phyloP scores from a whole-genome alignment of 495 filamentous ascomycete genomes.

The Glonium stellatum region DNA sequence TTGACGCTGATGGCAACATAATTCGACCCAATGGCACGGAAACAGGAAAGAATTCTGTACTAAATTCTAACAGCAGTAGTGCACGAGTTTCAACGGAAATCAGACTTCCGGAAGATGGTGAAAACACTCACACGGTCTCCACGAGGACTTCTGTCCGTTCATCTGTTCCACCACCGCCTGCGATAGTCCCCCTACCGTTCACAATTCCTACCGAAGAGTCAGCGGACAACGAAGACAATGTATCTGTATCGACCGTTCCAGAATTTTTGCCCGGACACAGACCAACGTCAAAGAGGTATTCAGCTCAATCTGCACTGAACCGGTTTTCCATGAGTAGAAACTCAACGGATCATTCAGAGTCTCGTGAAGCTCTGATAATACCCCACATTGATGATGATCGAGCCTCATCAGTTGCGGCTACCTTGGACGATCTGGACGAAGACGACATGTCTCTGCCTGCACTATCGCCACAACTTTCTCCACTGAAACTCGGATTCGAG shows the following conservation, averaged over 20 bases:
- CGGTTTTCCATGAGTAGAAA: conserved; percentile 42
- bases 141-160: conserved; percentile 11
- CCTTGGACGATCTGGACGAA: conserved; percentile 29
- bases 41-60: neutral
- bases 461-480: conserved; percentile 16
- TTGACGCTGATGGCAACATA: conserved; percentile 20
- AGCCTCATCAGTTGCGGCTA: conserved; percentile 37
- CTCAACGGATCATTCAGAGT: conserved; percentile 28
- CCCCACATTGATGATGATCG: conserved; percentile 35
- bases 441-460: conserved; percentile 20
- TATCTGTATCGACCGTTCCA: conserved; percentile 57
- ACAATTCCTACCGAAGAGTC: conserved; percentile 43
- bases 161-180: conserved; percentile 24
- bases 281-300: conserved; percentile 40
- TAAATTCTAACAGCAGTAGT: conserved; percentile 4
- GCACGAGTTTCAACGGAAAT: conserved; percentile 15
- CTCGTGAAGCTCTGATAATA: conserved; percentile 41
- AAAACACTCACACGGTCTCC: neutral
- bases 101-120: neutral
- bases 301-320: conserved; percentile 41
- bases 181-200: conserved; percentile 50
- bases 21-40: neutral
- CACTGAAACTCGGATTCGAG: conserved; percentile 5
- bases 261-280: conserved; percentile 37
- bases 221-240: conserved; percentile 43